phyloP scores from a whole-genome alignment of 2,329 filamentous ascomycete species.

The Aspergillus sp. region DNA sequence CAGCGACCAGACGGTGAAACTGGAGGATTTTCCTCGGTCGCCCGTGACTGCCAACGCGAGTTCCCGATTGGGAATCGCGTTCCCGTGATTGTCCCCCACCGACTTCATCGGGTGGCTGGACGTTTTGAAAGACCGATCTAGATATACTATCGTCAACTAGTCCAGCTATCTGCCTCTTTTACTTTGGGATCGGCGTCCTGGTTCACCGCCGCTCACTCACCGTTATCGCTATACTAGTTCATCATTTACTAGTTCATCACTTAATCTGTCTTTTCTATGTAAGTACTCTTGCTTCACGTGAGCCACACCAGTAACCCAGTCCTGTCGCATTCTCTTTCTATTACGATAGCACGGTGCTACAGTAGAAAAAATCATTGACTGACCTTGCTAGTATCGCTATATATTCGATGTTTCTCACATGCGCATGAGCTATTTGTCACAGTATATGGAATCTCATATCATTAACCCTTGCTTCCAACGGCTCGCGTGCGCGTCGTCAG shows the following conservation, averaged over 20 bases:
- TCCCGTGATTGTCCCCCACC: constrained; percentile 22
- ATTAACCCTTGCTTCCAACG: background rate
- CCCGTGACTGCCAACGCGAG: constrained; percentile 17
- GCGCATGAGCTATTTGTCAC: background rate
- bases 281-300: background rate
- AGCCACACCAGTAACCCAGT: too few relatives aligned
- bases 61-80: constrained; percentile 20
- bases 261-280: background rate
- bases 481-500: background rate
- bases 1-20: background rate
- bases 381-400: too few relatives aligned
- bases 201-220: background rate
- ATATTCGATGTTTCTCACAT: too few relatives aligned
- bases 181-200: background rate
- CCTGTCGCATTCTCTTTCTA: background rate
- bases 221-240: background rate
- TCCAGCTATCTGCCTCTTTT: background rate
- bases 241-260: accelerated
- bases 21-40: constrained; percentile 10
- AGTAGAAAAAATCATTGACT: too few relatives aligned
- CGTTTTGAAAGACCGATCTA: constrained; percentile 2
- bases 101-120: constrained; percentile 8
- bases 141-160: background rate
- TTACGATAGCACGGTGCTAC: background rate
- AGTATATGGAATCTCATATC: background rate